phyloP scores from a whole-genome alignment of 257 asterid genomes.

The Solanum megistacrolobum region DNA sequence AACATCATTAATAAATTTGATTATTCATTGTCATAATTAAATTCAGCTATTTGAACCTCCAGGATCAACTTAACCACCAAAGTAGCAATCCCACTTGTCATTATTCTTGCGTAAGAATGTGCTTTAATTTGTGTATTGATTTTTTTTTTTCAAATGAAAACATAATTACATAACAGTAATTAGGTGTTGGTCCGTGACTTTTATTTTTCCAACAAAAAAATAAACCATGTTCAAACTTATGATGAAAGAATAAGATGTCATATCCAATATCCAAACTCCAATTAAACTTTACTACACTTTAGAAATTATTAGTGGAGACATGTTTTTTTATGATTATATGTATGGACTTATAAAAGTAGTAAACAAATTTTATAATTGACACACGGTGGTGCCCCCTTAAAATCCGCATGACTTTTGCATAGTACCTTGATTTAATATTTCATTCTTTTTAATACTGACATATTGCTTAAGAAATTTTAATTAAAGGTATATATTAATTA shows the following conservation, averaged over 20 bases:
- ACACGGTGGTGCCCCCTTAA: conserved; percentile 2
- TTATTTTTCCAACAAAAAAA: background rate
- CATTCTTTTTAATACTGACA: background rate
- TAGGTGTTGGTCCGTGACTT: background rate
- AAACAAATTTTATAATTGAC: background rate
- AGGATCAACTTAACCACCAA: background rate
- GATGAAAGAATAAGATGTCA: background rate
- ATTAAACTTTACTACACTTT: background rate
- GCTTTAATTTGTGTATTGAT: background rate
- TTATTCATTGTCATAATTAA: background rate
- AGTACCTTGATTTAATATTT: background rate
- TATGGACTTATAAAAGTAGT: background rate
- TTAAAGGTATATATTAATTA: too few relatives aligned
- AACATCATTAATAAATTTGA: background rate
- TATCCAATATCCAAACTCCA: background rate
- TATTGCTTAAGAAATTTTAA: too few relatives aligned
- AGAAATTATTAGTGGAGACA: background rate
- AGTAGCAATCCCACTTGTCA: background rate
- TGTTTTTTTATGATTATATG: background rate
- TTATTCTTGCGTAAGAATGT: background rate
- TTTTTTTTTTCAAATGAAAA: background rate
- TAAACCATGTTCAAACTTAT: background rate
- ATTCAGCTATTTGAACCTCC: background rate
- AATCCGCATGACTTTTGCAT: conserved; percentile 1
- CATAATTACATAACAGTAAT: background rate